Evolutionary conservation across 1,139 yeast genomes (phyloP), one percentile per base, ranked within the genome.

Genomic region (Debaryomyces sp.): DNA sequence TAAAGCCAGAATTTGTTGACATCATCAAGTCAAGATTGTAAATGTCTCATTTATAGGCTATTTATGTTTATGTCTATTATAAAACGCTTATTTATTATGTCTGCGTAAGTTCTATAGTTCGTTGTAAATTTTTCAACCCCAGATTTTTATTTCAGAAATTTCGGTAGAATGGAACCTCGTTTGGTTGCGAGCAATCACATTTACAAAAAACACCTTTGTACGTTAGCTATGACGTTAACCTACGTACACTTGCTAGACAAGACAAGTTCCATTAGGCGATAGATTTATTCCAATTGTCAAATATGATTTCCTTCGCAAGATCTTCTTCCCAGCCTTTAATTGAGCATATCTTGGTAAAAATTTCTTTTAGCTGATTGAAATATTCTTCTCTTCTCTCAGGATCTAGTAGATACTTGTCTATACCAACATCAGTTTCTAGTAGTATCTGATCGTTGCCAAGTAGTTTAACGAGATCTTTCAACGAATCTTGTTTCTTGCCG

Each of bases 1-100:
- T 94, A 76, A 94, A 94, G 83, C 97, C 99, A 58, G 99, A 94
- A 80, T 94, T 94, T 69, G 85, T 90, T 67, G 95, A 90, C 77
- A 94, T 94, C 67, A 81, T 94, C 82, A 94, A 87, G 80, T 89
- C 96, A 52, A 88, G 96, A 85, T 77, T 79, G 70, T 90, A 85
- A 75, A 48, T 48, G 13, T 41, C 15, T 30, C 26, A 30, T 22
- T 7, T 30, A 21, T 41, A 41, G 43, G 15, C 22, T 9, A n/a
- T 5, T 41, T 41, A 18, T 18, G 29, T 15, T 41, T 12, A 41
- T 17, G 24, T 26, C 30, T 35, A 6, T 30, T 30, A 30, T 27
- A 41, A 27, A 30, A 41, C 17, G 34, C 9, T n/a, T 27, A 15
- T 27, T 36, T 43, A 39, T 39, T 39, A 21, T 13, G 10, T 26